Evolutionary conservation across 2,329 filamentous ascomycete species (phyloP).

Genomic region (Fusarium anguioides): DNA sequence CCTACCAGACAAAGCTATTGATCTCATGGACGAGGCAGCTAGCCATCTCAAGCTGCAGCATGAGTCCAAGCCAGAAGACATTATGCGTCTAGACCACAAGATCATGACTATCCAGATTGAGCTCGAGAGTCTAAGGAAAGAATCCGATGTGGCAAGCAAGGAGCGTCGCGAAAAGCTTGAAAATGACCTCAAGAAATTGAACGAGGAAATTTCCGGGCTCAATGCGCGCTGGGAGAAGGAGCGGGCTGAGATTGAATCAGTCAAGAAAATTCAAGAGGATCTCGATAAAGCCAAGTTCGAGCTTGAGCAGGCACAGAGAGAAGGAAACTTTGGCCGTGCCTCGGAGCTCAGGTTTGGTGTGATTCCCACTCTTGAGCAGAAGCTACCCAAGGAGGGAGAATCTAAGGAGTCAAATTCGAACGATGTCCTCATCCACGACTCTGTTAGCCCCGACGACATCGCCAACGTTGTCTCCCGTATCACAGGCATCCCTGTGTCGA

Average conservation of each 20-base stretch:
- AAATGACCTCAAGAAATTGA: slow-evolving; percentile 76
- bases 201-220: slow-evolving; percentile 79
- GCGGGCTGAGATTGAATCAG: slow-evolving; percentile 82
- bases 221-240: slow-evolving; percentile 92
- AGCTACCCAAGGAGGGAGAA: slow-evolving; percentile 80
- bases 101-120: slow-evolving; percentile 99
- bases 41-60: slow-evolving; percentile 91
- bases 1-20: slow-evolving; percentile 96
- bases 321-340: slow-evolving; percentile 90
- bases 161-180: slow-evolving; percentile 91
- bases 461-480: slow-evolving; percentile 89
- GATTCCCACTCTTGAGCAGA: slow-evolving; percentile 83
- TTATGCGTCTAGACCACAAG: slow-evolving; percentile 89
- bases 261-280: slow-evolving; percentile 90
- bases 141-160: slow-evolving; percentile 88
- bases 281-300: slow-evolving; percentile 87
- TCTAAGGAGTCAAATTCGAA: slow-evolving; percentile 49
- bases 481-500: slow-evolving; percentile 92
- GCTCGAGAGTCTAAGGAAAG: slow-evolving; percentile 91
- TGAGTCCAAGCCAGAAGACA: slow-evolving; percentile 95
- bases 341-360: slow-evolving; percentile 89
- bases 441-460: slow-evolving; percentile 95
- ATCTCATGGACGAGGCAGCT: slow-evolving; percentile 94
- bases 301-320: slow-evolving; percentile 85
- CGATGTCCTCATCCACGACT: slow-evolving; percentile 84